Percentiles rank a stretch among this genome's conserved stretches.
Conservation (phyloP, 1,139 yeast genomes). For the Yamadazyma songkhlaensis region DNA sequence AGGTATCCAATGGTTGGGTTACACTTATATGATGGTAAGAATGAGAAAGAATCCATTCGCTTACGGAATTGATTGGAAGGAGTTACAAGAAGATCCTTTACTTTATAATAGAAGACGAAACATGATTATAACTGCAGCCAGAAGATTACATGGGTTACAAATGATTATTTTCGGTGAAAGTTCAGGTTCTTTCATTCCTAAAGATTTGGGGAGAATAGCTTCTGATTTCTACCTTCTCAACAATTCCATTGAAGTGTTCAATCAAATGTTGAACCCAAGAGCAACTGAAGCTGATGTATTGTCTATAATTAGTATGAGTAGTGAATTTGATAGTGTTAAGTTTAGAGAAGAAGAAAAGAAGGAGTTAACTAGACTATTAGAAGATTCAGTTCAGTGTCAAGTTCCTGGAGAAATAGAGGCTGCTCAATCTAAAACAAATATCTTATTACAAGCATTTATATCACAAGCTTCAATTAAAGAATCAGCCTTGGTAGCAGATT, state of each 20-base stretch:
- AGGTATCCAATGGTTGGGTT: constrained; percentile 95
- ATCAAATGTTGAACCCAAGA: constrained; percentile 74
- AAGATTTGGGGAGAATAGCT: constrained; percentile 91
- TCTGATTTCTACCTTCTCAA: constrained; percentile 88
- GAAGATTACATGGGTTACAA: constrained; percentile 76
- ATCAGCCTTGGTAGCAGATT: constrained; percentile 80
- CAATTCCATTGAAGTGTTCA: constrained; percentile 86
- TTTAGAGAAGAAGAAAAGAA: constrained; percentile 82
- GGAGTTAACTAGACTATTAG: constrained; percentile 66
- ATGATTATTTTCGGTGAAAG: constrained; percentile 92
- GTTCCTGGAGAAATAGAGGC: constrained; percentile 76
- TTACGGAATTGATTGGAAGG: constrained; percentile 91
- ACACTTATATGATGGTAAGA: constrained; percentile 89
- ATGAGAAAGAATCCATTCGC: constrained; percentile 94
- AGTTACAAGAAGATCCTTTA: constrained; percentile 77
- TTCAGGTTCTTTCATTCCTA: constrained; percentile 75
- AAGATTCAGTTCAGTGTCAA: constrained; percentile 71
- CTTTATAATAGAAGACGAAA: constrained; percentile 70
- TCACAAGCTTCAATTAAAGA: constrained; percentile 73
- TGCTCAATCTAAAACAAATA: constrained; percentile 83
- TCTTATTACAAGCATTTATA: constrained; percentile 82
- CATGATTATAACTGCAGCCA: constrained; percentile 77
- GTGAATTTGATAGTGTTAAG: constrained; percentile 89
- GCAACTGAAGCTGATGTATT: constrained; percentile 93
- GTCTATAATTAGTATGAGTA: constrained; percentile 87